Evolutionary conservation across 345 rosid species (phyloP).

Genomic region (Eucalyptus victrix): DNA sequence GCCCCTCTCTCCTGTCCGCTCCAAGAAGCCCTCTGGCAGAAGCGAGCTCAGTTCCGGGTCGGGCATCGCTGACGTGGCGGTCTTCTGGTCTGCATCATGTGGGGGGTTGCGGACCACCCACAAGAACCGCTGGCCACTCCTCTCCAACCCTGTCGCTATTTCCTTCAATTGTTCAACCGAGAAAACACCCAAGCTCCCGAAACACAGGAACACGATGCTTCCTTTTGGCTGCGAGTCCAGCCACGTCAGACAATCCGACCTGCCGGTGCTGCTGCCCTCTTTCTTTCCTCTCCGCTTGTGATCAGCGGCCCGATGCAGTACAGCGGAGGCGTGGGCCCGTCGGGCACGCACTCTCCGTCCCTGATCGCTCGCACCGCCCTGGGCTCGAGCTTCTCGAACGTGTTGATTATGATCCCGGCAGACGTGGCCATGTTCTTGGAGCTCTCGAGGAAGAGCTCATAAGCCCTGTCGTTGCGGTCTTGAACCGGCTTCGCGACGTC

Average conservation of each 20-base stretch:
- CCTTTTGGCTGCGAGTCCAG: conserved; percentile 20
- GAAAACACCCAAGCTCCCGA: conserved; percentile 34
- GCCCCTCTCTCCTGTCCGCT: conserved; percentile 21
- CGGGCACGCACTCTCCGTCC: conserved; percentile 3
- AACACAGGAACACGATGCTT: conserved; percentile 28
- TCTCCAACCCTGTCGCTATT: conserved; percentile 34
- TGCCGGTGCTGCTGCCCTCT: not conserved
- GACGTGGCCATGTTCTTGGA: conserved; percentile 3
- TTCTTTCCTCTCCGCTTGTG: not conserved
- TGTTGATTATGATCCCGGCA: conserved; percentile 38
- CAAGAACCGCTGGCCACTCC: conserved; percentile 27
- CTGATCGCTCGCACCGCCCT: conserved; percentile 15
- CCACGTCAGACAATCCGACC: conserved; percentile 15
- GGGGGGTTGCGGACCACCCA: conserved; percentile 40
- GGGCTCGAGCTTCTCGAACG: conserved; percentile 41
- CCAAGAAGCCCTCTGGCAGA: conserved; percentile 27
- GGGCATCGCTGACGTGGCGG: not conserved
- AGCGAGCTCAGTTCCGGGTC: conserved; percentile 3
- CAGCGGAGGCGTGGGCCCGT: not conserved
- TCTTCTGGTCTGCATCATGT: not conserved
- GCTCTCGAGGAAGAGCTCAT: conserved; percentile 3
- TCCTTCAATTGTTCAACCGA: conserved; percentile 17
- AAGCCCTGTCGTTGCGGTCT: conserved; percentile 11
- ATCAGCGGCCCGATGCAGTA: conserved; percentile 20
- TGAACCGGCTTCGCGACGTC: conserved; percentile 4